Evolutionary conservation across 148 eudicot species (phyloP).

Genomic region (Vaccinium corymbosum): DNA sequence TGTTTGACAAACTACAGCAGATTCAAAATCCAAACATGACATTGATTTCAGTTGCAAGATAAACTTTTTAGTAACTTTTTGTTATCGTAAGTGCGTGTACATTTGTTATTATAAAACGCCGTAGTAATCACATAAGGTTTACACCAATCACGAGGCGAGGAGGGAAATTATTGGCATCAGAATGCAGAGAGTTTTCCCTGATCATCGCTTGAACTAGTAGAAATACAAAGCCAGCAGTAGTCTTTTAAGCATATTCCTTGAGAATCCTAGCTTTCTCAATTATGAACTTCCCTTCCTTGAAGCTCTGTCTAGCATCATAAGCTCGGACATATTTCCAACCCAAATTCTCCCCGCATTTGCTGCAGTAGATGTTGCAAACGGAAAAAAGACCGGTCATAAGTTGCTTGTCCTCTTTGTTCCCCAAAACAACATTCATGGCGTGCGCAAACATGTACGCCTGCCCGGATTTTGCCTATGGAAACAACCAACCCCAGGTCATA

Average conservation of each 20-base stretch:
- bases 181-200: not conserved
- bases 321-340: conserved; percentile 54
- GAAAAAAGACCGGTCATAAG: conserved; percentile 38
- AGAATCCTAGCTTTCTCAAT: conserved; percentile 44
- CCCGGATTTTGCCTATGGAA: conserved; percentile 38
- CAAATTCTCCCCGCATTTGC: conserved; percentile 45
- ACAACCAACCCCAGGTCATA: not conserved
- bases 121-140: not conserved
- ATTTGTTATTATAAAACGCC: not conserved
- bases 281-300: conserved; percentile 41
- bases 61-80: not conserved
- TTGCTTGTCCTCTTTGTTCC: conserved; percentile 29
- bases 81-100: not conserved
- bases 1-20: not conserved
- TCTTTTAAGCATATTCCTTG: conserved; percentile 27
- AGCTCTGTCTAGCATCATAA: conserved; percentile 30
- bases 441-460: conserved; percentile 40
- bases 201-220: not conserved
- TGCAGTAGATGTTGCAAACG: conserved; percentile 31
- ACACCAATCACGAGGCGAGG: not conserved
- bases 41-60: not conserved
- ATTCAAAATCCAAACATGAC: not conserved
- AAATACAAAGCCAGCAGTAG: not conserved
- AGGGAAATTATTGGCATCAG: not conserved
- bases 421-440: conserved; percentile 43